Evolutionary conservation across 2,329 filamentous ascomycete genomes (phyloP).

Genomic region (Simplicillium sp.): DNA sequence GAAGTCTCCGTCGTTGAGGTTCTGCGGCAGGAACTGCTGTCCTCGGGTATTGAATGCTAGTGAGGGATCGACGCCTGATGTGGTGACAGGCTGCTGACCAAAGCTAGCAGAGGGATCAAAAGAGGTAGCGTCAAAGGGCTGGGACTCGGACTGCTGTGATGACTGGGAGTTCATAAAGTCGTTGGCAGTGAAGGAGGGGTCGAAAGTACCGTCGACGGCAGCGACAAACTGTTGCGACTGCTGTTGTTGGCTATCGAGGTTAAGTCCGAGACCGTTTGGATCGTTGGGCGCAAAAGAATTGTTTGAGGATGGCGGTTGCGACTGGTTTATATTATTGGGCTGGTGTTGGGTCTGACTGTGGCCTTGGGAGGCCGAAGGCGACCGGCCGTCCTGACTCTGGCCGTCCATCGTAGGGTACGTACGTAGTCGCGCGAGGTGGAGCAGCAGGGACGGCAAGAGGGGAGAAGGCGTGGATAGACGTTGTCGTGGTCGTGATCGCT

Average conservation of each 20-base stretch:
- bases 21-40: conserved; percentile 39
- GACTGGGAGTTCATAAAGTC: conserved; percentile 28
- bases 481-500: no score
- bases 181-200: conserved; percentile 36
- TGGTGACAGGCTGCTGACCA: conserved; percentile 28
- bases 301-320: conserved; percentile 53
- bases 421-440: no score
- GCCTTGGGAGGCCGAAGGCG: conserved; percentile 41
- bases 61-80: conserved; percentile 21
- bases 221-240: conserved; percentile 31
- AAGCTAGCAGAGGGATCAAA: conserved; percentile 35
- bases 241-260: conserved; percentile 34
- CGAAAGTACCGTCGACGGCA: conserved; percentile 33
- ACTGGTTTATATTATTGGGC: conserved; percentile 57
- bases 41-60: conserved; percentile 31
- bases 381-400: conserved; percentile 35
- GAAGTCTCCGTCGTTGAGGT: conserved; percentile 49
- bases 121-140: conserved; percentile 22
- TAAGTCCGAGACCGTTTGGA: conserved; percentile 46
- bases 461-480: no score
- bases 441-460: no score
- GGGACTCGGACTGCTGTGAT: conserved; percentile 21
- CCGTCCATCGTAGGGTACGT: no score
- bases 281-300: conserved; percentile 41
- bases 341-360: conserved; percentile 30